Percentiles rank a stretch among this genome's conserved stretches.
phyloP scores from a whole-genome alignment of 257 asterid genomes.

The Primulina tabacum region DNA sequence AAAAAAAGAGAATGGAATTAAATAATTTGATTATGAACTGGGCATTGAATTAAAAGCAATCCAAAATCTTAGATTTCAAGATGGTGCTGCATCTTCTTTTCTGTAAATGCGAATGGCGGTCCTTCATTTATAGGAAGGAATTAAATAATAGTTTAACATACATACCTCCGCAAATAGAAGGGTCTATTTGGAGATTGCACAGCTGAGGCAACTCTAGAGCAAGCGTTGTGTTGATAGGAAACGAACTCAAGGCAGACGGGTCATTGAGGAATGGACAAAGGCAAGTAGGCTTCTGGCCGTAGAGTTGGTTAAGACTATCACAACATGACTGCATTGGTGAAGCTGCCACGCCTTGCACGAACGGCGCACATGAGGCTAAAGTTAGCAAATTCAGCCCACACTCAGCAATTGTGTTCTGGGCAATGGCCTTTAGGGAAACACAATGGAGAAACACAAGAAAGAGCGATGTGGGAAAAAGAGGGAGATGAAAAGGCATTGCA shows the following conservation, averaged over 20 bases:
- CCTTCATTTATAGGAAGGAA: too few species aligned
- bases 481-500: slow-evolving; percentile 21
- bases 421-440: slow-evolving; percentile 11
- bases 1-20: too few species aligned
- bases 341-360: slow-evolving; percentile 51
- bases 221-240: slow-evolving; percentile 54
- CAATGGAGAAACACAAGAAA: slow-evolving; percentile 12
- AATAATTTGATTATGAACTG: too few species aligned
- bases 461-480: slow-evolving; percentile 7
- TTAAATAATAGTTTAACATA: too few species aligned
- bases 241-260: slow-evolving; percentile 28
- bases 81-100: neutral
- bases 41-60: too few species aligned
- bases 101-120: too few species aligned
- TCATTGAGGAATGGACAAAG: slow-evolving; percentile 54
- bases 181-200: slow-evolving; percentile 39
- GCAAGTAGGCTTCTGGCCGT: slow-evolving; percentile 38
- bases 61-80: too few species aligned
- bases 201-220: slow-evolving; percentile 64
- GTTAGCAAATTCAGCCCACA: slow-evolving; percentile 47
- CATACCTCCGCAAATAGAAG: slow-evolving; percentile 52
- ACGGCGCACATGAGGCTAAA: slow-evolving; percentile 54
- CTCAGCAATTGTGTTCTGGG: slow-evolving; percentile 39
- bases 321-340: slow-evolving; percentile 56
- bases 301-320: slow-evolving; percentile 39